Evolutionary conservation across 345 rosid genomes (phyloP), one percentile per base, ranked within the genome.

Genomic region (Nasturtium officinale): DNA sequence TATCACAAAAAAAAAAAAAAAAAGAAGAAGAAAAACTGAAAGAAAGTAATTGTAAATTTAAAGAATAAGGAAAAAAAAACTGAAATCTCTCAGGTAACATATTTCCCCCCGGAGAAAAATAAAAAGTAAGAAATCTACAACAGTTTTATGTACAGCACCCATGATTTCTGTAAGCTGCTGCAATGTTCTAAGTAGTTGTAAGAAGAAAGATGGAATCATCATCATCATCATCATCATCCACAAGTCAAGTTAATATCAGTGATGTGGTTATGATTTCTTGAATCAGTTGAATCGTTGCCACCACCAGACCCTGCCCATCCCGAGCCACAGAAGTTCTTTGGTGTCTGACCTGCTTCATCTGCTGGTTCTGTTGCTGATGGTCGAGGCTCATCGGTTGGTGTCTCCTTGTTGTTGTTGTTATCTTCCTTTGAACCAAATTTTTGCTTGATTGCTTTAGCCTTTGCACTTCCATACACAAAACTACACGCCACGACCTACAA

Each of bases 211-310:
- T 45, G 17, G 32, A 63, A 63, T 87, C 90, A 90, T 89, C 90
- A 90, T 82, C 97, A 63, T 87, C 90, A 90, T 89, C 90, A 90
- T 82, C 97, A 61, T 89, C 90, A 90, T 83, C 98, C 96, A 18
- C 84, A 79, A 7, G 79, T 84, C 89, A 94, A 84, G 81, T 94
- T 94, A 78, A 94, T 88, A 77, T 83, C 92, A 12, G 79, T 81
- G 45, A 67, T 20, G 20, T 75, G 61, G 53, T 67, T 47, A 76
- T 82, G 90, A 56, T 86, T 82, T 53, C 87, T 85, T 2, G 73
- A 67, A 61, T 67, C 73, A 57, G n/a, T 35, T 59, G 66, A 16
- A 38, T 72, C 50, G 20, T 8, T 56, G 6, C 84, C 77, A 52
- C 83, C 85, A 2, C 72, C 60, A 20, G 83, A 74, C 35, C 82